Evolutionary conservation across 2,329 filamentous ascomycete genomes (phyloP), one percentile per base, ranked within the genome.

Genomic region (Aspergillus neoniger): DNA sequence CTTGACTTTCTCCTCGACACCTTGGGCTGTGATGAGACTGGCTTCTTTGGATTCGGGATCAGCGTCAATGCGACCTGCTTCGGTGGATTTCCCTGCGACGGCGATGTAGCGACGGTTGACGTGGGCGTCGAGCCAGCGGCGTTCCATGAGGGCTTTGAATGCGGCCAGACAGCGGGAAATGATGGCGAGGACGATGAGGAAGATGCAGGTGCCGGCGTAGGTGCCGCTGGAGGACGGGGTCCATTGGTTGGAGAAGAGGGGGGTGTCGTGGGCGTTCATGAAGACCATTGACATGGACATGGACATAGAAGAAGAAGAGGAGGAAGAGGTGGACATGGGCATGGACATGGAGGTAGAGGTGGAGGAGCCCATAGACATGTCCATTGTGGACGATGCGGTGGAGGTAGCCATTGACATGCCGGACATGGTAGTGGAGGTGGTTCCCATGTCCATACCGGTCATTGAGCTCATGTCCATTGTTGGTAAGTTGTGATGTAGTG

Each of bases 151-250:
- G 23, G 80, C 73, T 73, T 91, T 92, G 69, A 85, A 81, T 2
- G 92, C 92, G 54, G 94, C 79, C 15, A 96, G 81, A 19, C 82
- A 78, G 55, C 93, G 90, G 71, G 89, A 87, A 59, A 89, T 70
- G 62, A 88, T 81, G 62, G 88, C 88, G 55, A 98, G 87, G 48
- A 90, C 68, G 73, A 96, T 88, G 61, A 97, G 84, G 79, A 97
- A 97, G 75, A 97, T 91, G 81, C 94, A 96, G 28, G 92, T 96
- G 58, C 87, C 94, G 1, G 91, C 92, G 77, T 97, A 98, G 61
- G 84, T 80, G 68, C 89, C 91, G 5, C 83, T 80, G 38, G 80
- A 88, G 28, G 73, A 77, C 5, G 94, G 94, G 2, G 90, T 89
- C 92, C 93, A 98, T 55, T 81, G 74, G 21, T 78, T 74, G 15